These are phyloP conservation scores for Solanum pennellii DNA, from an alignment of 257 asterid species.

Conservation along the genomic window DNA sequence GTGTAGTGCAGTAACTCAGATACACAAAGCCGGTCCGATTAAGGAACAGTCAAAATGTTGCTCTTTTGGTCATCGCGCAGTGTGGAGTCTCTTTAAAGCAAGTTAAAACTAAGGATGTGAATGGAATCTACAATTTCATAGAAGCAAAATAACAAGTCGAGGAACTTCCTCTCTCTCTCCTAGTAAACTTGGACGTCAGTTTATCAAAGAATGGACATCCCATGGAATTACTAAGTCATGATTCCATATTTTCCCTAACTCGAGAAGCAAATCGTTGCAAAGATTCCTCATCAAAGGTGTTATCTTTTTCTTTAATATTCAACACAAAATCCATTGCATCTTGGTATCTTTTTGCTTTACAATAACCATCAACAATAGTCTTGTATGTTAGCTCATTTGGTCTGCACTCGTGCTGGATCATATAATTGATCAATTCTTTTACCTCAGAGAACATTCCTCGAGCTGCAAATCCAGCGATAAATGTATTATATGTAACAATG, in stretches of 20 bases:
- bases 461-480: constrained; percentile 69
- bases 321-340: constrained; percentile 72
- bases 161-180: not conserved
- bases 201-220: not conserved
- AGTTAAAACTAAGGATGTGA: not conserved
- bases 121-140: not conserved
- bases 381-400: constrained; percentile 85
- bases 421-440: constrained; percentile 56
- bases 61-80: not conserved
- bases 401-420: constrained; percentile 69
- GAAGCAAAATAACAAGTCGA: not conserved
- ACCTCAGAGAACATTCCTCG: constrained; percentile 66
- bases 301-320: constrained; percentile 39
- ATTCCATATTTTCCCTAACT: constrained; percentile 59
- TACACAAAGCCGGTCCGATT: not conserved
- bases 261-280: constrained; percentile 48
- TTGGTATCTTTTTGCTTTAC: constrained; percentile 53
- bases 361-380: constrained; percentile 69
- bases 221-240: not conserved
- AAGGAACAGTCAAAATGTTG: not conserved
- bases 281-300: constrained; percentile 32
- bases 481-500: constrained; percentile 74
- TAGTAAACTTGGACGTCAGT: not conserved
- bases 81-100: not conserved
- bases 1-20: not conserved